Conservation (phyloP, 257 asterid genomes). For the Cinchona pubescens region DNA sequence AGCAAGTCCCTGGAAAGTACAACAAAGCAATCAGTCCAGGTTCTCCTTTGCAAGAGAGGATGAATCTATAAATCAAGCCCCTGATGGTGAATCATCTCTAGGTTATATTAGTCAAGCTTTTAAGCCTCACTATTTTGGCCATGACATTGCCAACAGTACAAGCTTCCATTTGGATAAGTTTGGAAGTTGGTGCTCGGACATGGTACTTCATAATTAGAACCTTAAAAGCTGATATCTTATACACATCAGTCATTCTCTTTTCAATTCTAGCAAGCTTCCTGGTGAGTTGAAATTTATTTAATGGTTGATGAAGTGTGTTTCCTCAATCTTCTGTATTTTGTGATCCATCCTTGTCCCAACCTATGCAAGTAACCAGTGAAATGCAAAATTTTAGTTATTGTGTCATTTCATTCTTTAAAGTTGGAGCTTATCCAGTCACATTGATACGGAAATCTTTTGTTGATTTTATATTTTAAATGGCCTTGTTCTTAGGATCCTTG, state of each 20-base stretch:
- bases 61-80: constrained; percentile 35
- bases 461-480: background rate
- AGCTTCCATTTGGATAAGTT: constrained; percentile 46
- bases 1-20: constrained; percentile 59
- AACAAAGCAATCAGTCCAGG: constrained; percentile 72
- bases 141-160: constrained; percentile 42
- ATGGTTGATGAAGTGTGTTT: background rate
- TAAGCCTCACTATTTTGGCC: constrained; percentile 43
- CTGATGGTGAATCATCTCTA: constrained; percentile 41
- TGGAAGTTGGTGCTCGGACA: constrained; percentile 38
- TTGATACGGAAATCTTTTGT: background rate
- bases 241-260: constrained; percentile 41
- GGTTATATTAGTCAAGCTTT: constrained; percentile 42
- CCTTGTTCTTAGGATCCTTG: background rate
- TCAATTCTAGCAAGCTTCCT: constrained; percentile 52
- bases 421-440: background rate
- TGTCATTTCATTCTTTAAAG: background rate
- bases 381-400: background rate
- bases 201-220: constrained; percentile 46
- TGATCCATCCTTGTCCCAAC: background rate
- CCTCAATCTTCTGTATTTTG: background rate
- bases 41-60: constrained; percentile 95
- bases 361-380: background rate
- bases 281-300: constrained; percentile 41
- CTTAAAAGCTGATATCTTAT: constrained; percentile 45